Percentiles rank a stretch among this genome's conserved stretches.
phyloP scores from a whole-genome alignment of 345 rosid species.

The Passiflora organensis region DNA sequence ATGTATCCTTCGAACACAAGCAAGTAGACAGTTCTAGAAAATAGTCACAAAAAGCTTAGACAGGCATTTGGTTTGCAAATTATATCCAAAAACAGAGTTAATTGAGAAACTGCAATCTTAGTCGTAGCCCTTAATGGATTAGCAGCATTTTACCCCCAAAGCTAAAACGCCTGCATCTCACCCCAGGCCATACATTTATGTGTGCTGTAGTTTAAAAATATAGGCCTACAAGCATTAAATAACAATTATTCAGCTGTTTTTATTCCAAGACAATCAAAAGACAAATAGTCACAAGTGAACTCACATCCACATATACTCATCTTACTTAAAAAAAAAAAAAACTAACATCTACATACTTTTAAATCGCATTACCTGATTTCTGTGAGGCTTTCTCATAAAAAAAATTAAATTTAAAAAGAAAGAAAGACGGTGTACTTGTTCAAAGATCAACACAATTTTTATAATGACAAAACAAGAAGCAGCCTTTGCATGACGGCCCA shows the following conservation, averaged over 20 bases:
- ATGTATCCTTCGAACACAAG: neutral
- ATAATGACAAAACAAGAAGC: neutral
- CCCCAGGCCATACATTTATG: neutral
- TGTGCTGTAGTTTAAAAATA: too few relatives aligned
- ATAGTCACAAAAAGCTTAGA: neutral
- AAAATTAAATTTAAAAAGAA: too few relatives aligned
- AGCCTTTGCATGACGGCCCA: neutral
- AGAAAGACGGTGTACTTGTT: neutral
- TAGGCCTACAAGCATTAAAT: too few relatives aligned
- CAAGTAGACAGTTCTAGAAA: neutral
- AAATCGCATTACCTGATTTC: too few relatives aligned
- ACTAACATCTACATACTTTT: too few relatives aligned
- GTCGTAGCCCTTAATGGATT: neutral
- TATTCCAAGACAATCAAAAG: too few relatives aligned
- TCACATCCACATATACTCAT: too few relatives aligned
- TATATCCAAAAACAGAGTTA: neutral
- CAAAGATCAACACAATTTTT: neutral
- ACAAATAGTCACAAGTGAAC: too few relatives aligned
- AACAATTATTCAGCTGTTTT: too few relatives aligned
- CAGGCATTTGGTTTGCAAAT: neutral
- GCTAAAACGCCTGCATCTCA: neutral
- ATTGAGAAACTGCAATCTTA: neutral
- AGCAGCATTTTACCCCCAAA: too few relatives aligned
- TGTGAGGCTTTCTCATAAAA: neutral
- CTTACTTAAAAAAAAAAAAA: too few relatives aligned